Percentiles rank a stretch among this genome's conserved stretches.
These are phyloP conservation scores for Suillus cothurnatus DNA, from an alignment of 768 basidiomycete genomes.

Conservation along the genomic window DNA sequence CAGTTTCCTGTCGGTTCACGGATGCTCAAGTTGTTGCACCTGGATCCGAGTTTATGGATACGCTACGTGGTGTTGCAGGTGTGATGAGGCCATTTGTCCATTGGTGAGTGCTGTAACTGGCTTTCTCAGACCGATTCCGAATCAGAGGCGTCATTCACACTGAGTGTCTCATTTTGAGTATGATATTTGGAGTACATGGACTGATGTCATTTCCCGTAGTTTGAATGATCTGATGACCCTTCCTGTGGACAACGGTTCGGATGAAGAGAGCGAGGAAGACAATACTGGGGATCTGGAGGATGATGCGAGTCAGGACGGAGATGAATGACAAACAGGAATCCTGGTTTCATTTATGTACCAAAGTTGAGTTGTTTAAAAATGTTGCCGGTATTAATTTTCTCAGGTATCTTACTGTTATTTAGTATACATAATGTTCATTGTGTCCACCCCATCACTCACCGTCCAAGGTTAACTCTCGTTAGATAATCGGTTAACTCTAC, in stretches of 20 bases:
- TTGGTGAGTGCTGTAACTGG: conserved; percentile 48
- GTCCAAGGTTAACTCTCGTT: neutral
- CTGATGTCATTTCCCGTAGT: conserved; percentile 35
- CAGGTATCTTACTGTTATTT: neutral
- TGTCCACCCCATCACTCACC: neutral
- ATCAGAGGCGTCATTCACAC: neutral
- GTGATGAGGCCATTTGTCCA: conserved; percentile 79
- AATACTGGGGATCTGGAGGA: neutral
- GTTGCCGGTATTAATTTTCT: neutral
- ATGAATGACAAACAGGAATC: neutral
- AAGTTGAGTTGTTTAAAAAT: neutral
- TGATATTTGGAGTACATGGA: neutral
- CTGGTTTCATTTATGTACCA: neutral
- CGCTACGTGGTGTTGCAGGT: conserved; percentile 52
- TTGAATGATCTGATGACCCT: conserved; percentile 75
- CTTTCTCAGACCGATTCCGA: neutral
- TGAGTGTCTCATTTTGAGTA: neutral
- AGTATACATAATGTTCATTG: neutral
- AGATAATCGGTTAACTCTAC: neutral
- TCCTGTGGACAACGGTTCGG: conserved; percentile 35
- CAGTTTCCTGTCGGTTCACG: conserved; percentile 52
- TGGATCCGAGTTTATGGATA: conserved; percentile 57
- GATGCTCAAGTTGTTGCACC: conserved; percentile 72
- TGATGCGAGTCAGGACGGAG: neutral
- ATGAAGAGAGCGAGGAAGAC: conserved; percentile 3